Evolutionary conservation across 495 filamentous ascomycete genomes (phyloP).

Genomic region (Aspergillus incahuasiensis): DNA sequence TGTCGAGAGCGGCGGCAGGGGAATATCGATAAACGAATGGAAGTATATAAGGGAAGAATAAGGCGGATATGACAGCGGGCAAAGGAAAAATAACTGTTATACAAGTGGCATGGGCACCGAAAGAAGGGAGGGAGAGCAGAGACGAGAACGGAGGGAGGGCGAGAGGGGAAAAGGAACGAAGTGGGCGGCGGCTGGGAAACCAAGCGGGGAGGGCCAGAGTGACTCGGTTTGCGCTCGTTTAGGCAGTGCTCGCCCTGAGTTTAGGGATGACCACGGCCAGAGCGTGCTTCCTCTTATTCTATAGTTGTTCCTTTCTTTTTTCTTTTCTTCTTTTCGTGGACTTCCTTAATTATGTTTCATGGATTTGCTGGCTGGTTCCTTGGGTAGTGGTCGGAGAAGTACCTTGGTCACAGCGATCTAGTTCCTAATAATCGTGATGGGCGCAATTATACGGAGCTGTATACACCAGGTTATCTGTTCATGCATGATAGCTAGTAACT

Average conservation of each 20-base stretch:
- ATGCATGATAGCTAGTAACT: conserved; percentile 1
- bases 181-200: conserved; percentile 24
- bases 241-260: conserved; percentile 9
- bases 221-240: conserved; percentile 6
- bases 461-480: conserved; percentile 8
- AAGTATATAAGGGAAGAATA: conserved; percentile 11
- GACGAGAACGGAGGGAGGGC: conserved; percentile 24
- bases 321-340: neutral
- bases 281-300: neutral
- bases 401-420: neutral
- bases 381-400: neutral
- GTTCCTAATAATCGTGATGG: neutral
- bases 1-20: conserved; percentile 13
- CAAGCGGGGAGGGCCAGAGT: conserved; percentile 18
- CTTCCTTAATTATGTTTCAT: neutral
- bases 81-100: conserved; percentile 34
- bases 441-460: neutral
- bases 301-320: conserved; percentile 3
- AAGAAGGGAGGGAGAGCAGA: conserved; percentile 27
- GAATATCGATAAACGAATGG: conserved; percentile 20
- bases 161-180: conserved; percentile 22
- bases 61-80: conserved; percentile 17
- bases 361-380: neutral
- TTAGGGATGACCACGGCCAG: neutral
- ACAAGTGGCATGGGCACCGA: conserved; percentile 33